Evolutionary conservation across 805 yeast species (phyloP), one percentile per base, ranked within the genome.

Genomic region (Saccharomycopsis fodiens): DNA sequence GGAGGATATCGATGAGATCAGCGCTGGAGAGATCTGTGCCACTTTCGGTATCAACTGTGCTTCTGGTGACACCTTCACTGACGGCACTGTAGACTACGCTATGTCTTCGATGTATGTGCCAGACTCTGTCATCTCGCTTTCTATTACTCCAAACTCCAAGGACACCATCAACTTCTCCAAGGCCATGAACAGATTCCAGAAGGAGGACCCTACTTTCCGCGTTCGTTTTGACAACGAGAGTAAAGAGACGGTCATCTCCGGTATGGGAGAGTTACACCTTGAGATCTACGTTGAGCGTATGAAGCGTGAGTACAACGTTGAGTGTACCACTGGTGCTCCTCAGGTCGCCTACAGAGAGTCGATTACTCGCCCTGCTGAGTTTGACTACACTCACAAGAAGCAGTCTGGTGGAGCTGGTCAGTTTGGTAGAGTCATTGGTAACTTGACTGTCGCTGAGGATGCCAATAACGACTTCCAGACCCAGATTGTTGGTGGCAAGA

Each of bases 341-440:
- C 96, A 89, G 72, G 99, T 93, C 35, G 87, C 98, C 15, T 93
- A 93, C 70, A 81, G 99, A 67, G 99, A 93, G 69, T 83, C 97
- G 35, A 79, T 91, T 54, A 69, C 84, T 31, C 62, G 74, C 2
- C 69, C 85, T 35, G 74, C 91, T 25, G 72, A 78, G 12, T 91
- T 93, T 60, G 97, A 93, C 63, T 87, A 82, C 69, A 83, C 96
- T 23, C 97, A 91, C 73, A 93, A 93, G 76, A 91, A 88, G 63
- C 99, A 93, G 72, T 77, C 91, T 60, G 99, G 99, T 66, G 99
- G 99, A 77, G 95, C 97, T 54, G 99, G 99, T 69, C 99, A 93
- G 73, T 93, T 80, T 62, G 98, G 96, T 66, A 82, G 89, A 70
- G 96, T 91, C 59, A 83, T 88, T 65, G 97, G 99, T 62, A 74